Percentiles rank a stretch among this genome's conserved stretches.
Evolutionary conservation across 768 basidiomycete species (phyloP).

Genomic region (Nidularia sp.): DNA sequence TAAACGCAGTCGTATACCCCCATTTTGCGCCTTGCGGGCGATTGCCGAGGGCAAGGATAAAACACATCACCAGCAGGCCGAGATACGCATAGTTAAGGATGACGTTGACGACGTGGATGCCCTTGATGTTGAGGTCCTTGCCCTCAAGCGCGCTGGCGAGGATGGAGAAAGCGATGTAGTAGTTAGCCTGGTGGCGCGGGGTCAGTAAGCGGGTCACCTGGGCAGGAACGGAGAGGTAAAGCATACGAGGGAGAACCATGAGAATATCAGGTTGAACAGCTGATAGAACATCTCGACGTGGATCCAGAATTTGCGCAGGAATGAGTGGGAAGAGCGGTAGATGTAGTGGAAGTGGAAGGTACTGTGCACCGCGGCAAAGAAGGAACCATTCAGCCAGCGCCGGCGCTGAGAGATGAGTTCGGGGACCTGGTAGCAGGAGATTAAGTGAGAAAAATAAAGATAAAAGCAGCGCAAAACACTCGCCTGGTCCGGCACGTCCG

Average conservation of each 20-base stretch:
- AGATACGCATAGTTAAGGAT: conserved; percentile 86
- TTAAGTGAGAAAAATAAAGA: neutral
- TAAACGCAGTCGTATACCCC: conserved; percentile 79
- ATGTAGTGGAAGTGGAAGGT: conserved; percentile 93
- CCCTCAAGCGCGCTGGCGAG: conserved; percentile 58
- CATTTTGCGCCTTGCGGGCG: conserved; percentile 87
- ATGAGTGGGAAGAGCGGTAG: conserved; percentile 82
- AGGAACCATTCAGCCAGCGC: conserved; percentile 96
- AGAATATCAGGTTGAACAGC: conserved; percentile 84
- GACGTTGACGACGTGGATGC: conserved; percentile 70
- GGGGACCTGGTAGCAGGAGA: conserved; percentile 51
- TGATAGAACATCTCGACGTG: conserved; percentile 94
- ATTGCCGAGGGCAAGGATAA: conserved; percentile 86
- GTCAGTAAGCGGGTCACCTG: conserved; percentile 13
- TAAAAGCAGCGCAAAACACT: conserved; percentile 6
- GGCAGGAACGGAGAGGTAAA: neutral
- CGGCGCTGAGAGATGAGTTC: conserved; percentile 94
- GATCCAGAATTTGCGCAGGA: conserved; percentile 88
- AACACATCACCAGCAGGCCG: conserved; percentile 82
- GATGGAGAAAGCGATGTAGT: neutral
- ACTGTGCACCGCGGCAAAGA: conserved; percentile 95
- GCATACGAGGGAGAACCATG: conserved; percentile 79
- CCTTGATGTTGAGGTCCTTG: conserved; percentile 46
- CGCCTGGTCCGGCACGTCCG: conserved; percentile 91
- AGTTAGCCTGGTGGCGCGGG: neutral